Evolutionary conservation across 345 rosid genomes (phyloP), one percentile per base, ranked within the genome.

Genomic region (Stellera chamaejasme): DNA sequence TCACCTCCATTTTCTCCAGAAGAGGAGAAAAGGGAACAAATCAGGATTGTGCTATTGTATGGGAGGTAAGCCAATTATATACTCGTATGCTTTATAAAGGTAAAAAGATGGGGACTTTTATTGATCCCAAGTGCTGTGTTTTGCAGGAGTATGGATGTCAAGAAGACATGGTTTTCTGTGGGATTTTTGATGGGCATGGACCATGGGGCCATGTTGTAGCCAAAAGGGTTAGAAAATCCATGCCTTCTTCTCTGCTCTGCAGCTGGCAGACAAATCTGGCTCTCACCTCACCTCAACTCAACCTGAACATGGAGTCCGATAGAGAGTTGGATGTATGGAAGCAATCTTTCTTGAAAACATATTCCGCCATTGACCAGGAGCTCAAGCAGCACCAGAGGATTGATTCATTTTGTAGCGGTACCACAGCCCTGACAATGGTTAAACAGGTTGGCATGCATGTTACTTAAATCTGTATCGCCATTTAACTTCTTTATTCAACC

Each of bases 121-220:
- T 32, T 32, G 39, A 32, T 32, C 8, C 8, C 39, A 32, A 32
- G 39, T 4, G 39, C 8, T 32, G 39, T 42, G 13, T 8, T 49
- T 45, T 43, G 10, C 44, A 91, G 96, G 95, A 90, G 66, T 88
- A 78, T 52, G 95, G 98, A 15, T 82, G 89, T 70, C 95, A 88
- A 71, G 90, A 82, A 55, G 98, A 92, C 68, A 77, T 80, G 82
- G 72, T 75, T 16, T 83, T 88, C 36, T 85, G 92, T 71, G 95
- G 96, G 63, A 69, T 92, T 16, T 88, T 85, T 69, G 98, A 92
- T 74, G 98, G 98, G 27, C 98, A 92, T 61, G 98, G 98, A 36
- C 83, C 92, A 48, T 88, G 98, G 98, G 98, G 92, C 19, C 95
- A 92, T 72, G 51, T 76, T 25, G 69, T 88, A 45, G 67, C 96